Percentiles rank a stretch among this genome's conserved stretches.
Evolutionary conservation across 495 filamentous ascomycete species (phyloP).

Genomic region (Rostrohypoxylon terebratum): DNA sequence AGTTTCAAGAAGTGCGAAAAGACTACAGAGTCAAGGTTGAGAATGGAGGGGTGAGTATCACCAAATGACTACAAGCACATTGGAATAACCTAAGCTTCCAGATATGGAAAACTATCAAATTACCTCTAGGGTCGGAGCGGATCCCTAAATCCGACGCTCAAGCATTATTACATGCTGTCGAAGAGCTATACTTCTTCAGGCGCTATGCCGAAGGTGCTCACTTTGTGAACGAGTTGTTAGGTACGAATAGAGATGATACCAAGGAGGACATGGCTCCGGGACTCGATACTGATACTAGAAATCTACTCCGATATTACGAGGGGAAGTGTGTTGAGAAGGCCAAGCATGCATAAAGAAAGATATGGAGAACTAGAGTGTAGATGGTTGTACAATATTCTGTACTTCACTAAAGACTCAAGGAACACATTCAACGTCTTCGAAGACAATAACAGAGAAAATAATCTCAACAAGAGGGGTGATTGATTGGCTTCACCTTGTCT

Average conservation of each 20-base stretch:
- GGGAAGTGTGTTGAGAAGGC: constrained; percentile 47
- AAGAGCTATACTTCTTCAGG: constrained; percentile 67
- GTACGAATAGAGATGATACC: constrained; percentile 41
- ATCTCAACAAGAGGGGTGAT: constrained; percentile 23
- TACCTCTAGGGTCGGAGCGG: constrained; percentile 49
- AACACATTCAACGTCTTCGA: neutral
- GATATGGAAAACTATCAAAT: constrained; percentile 56
- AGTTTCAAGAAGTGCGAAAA: constrained; percentile 55
- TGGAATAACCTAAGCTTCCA: constrained; percentile 29
- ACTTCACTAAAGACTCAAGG: neutral
- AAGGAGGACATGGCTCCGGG: neutral
- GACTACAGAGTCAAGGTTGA: constrained; percentile 58
- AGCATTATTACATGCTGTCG: constrained; percentile 64
- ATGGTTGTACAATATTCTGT: neutral
- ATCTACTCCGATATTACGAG: constrained; percentile 53
- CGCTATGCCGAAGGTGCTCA: constrained; percentile 58
- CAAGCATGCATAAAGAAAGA: neutral
- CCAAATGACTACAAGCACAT: neutral
- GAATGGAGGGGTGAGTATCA: constrained; percentile 57
- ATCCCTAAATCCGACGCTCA: constrained; percentile 58
- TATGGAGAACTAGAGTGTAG: neutral
- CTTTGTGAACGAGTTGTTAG: constrained; percentile 50
- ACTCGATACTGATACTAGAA: constrained; percentile 54
- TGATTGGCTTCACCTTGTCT: constrained; percentile 28
- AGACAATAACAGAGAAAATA: neutral